Evolutionary conservation across 768 basidiomycete genomes (phyloP).

Genomic region (Kwoniella sp.): DNA sequence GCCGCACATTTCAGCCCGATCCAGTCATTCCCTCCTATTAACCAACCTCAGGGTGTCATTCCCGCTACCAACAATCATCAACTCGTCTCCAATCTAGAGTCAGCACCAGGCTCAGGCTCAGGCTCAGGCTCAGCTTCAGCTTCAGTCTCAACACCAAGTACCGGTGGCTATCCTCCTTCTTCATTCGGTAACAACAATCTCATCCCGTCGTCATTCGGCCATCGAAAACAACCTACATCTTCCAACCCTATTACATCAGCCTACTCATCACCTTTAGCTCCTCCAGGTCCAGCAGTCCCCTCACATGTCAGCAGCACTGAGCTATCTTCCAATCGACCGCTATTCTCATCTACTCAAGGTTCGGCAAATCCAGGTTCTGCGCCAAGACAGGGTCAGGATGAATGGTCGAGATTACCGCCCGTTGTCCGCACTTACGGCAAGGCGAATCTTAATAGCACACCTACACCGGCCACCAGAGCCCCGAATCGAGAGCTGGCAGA

Average conservation of each 20-base stretch:
- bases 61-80: slow-evolving; percentile 10
- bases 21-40: slow-evolving; percentile 30
- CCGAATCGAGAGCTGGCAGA: neutral
- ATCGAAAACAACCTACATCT: slow-evolving; percentile 15
- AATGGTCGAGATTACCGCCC: neutral
- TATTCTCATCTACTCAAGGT: slow-evolving; percentile 45
- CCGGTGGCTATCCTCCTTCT: neutral
- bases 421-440: slow-evolving; percentile 14
- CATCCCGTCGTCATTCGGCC: slow-evolving; percentile 14
- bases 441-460: neutral
- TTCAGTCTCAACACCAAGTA: neutral
- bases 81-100: slow-evolving; percentile 1
- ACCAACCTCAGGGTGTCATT: neutral
- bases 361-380: slow-evolving; percentile 7
- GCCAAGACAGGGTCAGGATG: neutral
- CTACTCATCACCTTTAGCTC: slow-evolving; percentile 18
- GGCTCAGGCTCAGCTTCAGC: neutral
- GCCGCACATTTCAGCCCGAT: slow-evolving; percentile 21
- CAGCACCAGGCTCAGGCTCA: too few species aligned
- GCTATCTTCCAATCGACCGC: slow-evolving; percentile 31
- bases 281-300: neutral
- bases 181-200: slow-evolving; percentile 12
- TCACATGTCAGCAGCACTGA: slow-evolving; percentile 21
- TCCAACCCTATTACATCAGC: slow-evolving; percentile 19
- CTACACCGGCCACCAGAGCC: slow-evolving; percentile 2